A percentile compares a stretch with the other conserved stretches of the same genome.
These are phyloP conservation scores for Copromyces sp. DNA, from an alignment of 495 filamentous ascomycete species.

Conservation along the genomic window DNA sequence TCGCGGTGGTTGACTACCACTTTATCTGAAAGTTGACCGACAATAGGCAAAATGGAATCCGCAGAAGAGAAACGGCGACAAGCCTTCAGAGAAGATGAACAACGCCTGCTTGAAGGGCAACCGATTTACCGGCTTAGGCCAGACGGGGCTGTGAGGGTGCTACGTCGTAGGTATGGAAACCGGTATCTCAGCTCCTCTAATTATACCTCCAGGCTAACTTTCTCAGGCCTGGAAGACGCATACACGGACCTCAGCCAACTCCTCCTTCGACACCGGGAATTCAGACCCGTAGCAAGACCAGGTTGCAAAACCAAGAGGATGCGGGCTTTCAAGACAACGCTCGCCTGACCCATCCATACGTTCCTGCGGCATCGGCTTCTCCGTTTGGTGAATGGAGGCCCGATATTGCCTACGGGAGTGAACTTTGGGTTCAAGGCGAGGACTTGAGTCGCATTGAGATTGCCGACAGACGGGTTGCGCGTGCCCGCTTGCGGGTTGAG, in stretches of 20 bases:
- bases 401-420: conserved; percentile 11
- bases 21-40: background rate
- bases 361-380: background rate
- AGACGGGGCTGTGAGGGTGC: background rate
- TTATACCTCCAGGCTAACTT: background rate
- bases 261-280: background rate
- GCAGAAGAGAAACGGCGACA: background rate
- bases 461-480: conserved; percentile 30
- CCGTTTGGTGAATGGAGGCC: conserved; percentile 13
- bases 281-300: background rate
- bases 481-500: conserved; percentile 21
- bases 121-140: background rate
- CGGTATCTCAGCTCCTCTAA: background rate
- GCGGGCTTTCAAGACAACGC: background rate
- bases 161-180: background rate
- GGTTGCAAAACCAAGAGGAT: background rate
- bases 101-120: background rate
- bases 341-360: background rate
- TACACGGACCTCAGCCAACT: background rate
- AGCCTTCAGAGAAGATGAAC: background rate
- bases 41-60: background rate
- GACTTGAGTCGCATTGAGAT: conserved; percentile 29
- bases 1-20: background rate
- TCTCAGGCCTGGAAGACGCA: background rate
- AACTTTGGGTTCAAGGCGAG: conserved; percentile 22